Base-by-base conservation (phyloP, 768 basidiomycete genomes). In the Candolleomyces aberdarensis region DNA sequence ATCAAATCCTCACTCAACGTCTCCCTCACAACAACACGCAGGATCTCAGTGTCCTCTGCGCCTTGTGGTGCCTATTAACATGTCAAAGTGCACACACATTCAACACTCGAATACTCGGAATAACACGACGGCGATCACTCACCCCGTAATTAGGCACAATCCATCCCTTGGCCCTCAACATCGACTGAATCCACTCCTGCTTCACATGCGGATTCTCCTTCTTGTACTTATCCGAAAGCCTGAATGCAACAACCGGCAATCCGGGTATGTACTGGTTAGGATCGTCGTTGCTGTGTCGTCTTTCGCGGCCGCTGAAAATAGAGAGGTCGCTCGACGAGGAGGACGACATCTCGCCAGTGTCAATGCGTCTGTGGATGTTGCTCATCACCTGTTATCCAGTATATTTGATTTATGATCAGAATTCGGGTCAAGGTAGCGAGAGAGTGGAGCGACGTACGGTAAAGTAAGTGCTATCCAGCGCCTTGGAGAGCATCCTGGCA, bases 181-280 rank as follows among this genome's bases (percentile, higher is more conserved):
- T 68, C 31, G 72, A 72, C 75, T 80, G 80, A 53, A 86, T 75
- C 80, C 83, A 83, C 13, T 58, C 70, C 66, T 85, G 85, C 67
- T 84, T 72, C 41, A 86, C 75, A 53, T 80, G 70, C 0, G 85
- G 85, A 68, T 85, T 78, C 58, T 83, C 72, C 58, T 75, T 67
- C 64, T 76, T 76, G 68, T 82, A 83, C 53, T 81, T 76, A 63
- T 86, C 83, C 0, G 80, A 80, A 53, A 87, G 68, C 19, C 75
- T 70, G 79, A 87, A 88, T 0, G 85, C 77, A 44, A 87, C 85
- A 26, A 88, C 86, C 7, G 86, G 86, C 1, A 88, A 74, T 10
- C 83, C 84, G 8, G 78, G 73, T 41, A 75, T 62, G 68, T 85
- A 88, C 49, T 79, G 77, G 10, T 43, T 46, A 5, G 84, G 81